Percentiles rank a stretch among this genome's conserved stretches.
Evolutionary conservation across 1,284 basidiomycete species (phyloP).

Genomic region (Nidula niveotomentosa): DNA sequence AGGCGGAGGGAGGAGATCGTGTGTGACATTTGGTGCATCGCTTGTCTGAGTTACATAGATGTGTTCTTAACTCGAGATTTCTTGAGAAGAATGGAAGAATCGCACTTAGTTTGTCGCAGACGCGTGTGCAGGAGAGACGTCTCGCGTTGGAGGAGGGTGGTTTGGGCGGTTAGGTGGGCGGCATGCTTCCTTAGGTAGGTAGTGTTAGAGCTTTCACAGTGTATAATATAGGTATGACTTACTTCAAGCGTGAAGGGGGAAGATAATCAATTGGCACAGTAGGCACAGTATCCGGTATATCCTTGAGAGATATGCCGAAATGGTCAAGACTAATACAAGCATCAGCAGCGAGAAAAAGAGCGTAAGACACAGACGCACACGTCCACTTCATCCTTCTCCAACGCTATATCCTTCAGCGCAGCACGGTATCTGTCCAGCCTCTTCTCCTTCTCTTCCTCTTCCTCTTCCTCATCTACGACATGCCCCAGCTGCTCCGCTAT

Average conservation of each 20-base stretch:
- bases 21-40: constrained; percentile 14
- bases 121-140: constrained; percentile 17
- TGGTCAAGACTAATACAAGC: not conserved
- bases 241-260: constrained; percentile 16
- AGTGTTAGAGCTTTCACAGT: constrained; percentile 7
- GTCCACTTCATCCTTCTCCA: constrained; percentile 17
- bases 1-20: constrained; percentile 16
- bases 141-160: constrained; percentile 18
- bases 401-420: constrained; percentile 14
- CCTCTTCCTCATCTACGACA: constrained; percentile 2
- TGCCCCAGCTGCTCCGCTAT: constrained; percentile 14
- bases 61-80: not conserved
- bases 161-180: constrained; percentile 17
- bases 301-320: not conserved
- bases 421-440: constrained; percentile 3
- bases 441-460: constrained; percentile 1
- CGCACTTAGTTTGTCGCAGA: constrained; percentile 19
- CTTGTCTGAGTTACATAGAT: constrained; percentile 11
- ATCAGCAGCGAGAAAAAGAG: no score
- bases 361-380: constrained; percentile 10
- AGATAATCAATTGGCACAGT: constrained; percentile 7
- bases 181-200: constrained; percentile 15
- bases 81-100: not conserved
- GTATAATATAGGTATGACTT: not conserved
- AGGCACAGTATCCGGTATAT: not conserved